Evolutionary conservation across 2,329 filamentous ascomycete genomes (phyloP).

Genomic region (Sphaerulina musiva): DNA sequence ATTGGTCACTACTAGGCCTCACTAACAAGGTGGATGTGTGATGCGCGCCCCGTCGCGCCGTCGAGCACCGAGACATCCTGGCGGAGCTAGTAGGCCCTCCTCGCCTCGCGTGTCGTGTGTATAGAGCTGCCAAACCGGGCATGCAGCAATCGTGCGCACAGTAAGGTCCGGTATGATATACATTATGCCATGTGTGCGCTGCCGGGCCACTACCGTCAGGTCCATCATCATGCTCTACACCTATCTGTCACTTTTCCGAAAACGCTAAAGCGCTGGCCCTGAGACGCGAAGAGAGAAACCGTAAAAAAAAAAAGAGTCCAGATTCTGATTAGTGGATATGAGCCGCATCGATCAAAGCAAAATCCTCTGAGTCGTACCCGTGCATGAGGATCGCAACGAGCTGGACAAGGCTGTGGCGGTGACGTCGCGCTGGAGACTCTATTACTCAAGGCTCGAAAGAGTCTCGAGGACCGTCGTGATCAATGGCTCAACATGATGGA

Average conservation of each 20-base stretch:
- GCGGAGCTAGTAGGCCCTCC: neutral
- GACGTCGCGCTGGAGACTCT: slow-evolving; percentile 15
- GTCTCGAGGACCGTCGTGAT: slow-evolving; percentile 8
- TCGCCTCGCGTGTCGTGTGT: neutral
- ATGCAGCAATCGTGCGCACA: neutral
- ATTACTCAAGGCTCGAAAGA: slow-evolving; percentile 9
- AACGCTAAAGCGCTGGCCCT: neutral
- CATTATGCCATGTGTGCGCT: neutral
- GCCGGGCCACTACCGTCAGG: neutral
- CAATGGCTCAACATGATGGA: slow-evolving; percentile 24
- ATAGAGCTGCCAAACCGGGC: neutral
- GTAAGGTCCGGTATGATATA: neutral
- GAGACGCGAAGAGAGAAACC: neutral
- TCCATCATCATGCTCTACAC: no score
- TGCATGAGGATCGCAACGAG: slow-evolving; percentile 12
- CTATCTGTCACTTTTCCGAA: neutral
- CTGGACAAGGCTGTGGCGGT: slow-evolving; percentile 8
- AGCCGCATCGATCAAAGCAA: slow-evolving; percentile 16
- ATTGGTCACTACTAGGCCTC: neutral
- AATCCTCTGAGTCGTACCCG: slow-evolving; percentile 19
- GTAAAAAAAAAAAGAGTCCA: neutral
- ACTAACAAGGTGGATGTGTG: neutral
- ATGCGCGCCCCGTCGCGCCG: neutral
- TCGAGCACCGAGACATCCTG: neutral
- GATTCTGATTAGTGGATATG: neutral